Evolutionary conservation across 78 protist species (phyloP).

Genomic region (slime mould (Dictyostelium discoideum)): DNA sequence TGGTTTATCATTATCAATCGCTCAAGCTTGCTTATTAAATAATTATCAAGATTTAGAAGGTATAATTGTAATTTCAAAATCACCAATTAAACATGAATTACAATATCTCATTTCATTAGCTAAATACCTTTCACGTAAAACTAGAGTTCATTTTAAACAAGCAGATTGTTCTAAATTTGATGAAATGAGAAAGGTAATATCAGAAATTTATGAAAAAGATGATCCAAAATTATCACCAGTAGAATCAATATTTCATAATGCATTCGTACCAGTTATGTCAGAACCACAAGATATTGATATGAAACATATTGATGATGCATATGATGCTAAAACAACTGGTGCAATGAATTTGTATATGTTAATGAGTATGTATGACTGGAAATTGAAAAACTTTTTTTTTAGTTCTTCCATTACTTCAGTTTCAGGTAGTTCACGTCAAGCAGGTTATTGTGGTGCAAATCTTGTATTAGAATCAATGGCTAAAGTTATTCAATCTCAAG

Average conservation of each 20-base stretch:
- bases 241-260: not conserved
- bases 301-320: not conserved
- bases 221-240: not conserved
- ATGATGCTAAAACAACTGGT: slow-evolving; percentile 68
- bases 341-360: slow-evolving; percentile 48
- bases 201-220: not conserved
- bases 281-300: not conserved
- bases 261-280: not conserved
- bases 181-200: not conserved
- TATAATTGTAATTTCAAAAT: not conserved
- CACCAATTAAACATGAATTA: no score
- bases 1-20: not conserved
- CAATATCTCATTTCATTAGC: not conserved
- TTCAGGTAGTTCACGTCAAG: slow-evolving; percentile 18
- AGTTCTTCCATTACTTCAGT: slow-evolving; percentile 45
- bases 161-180: not conserved
- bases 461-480: slow-evolving; percentile 72
- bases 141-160: not conserved
- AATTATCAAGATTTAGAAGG: not conserved
- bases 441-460: slow-evolving; percentile 76
- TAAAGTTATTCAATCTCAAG: not conserved
- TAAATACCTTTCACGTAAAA: not conserved
- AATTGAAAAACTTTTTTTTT: slow-evolving; percentile 45
- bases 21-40: not conserved
- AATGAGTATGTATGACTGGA: not conserved